Evolutionary conservation across 78 protist genomes (phyloP), one percentile per base, ranked within the genome.

Genomic region (Tieghemostelium lacteum): DNA sequence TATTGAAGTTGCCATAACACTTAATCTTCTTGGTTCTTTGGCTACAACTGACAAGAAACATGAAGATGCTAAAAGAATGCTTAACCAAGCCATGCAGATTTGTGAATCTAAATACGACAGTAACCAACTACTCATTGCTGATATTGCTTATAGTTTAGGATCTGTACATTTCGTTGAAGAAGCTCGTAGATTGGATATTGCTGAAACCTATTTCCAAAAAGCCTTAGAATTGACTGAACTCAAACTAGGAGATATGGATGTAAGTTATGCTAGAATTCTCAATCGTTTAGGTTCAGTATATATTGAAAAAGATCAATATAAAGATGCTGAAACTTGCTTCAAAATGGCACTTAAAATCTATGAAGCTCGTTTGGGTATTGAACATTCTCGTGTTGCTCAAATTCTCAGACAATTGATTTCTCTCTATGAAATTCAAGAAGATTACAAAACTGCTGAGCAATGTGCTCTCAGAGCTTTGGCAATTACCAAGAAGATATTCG

Each of bases 241-340:
- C 29, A 80, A 80, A 40, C 29, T 80, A n/a, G 88, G 88, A 55
- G 88, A 80, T 40, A 66, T 67, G 75, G 88, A 80, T 57, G 76
- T 80, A 14, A 19, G 60, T 3, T 80, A 80, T 42, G 89, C 92
- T 28, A 26, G 85, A 24, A 85, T 91, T 34, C 36, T 91, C 0
- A 91, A 73, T 28, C 87, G 89, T 66, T 69, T 91, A 7, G 94
- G 92, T 37, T 33, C 60, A 20, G 16, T 91, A 1, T 80, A 91
- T 61, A 74, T 91, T 71, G 94, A 91, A 61, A 77, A 69, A 55
- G 75, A 65, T 71, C 77, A 83, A 31, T 91, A 36, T 67, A 61
- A 31, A 0, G 89, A 91, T 57, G 94, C 94, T 1, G 94, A 91
- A 28, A 28, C 78, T 8, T 91, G 66, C 54, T 91, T 83, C 70